Conservation (phyloP, 345 rosid genomes). For the Garcia nutans region DNA sequence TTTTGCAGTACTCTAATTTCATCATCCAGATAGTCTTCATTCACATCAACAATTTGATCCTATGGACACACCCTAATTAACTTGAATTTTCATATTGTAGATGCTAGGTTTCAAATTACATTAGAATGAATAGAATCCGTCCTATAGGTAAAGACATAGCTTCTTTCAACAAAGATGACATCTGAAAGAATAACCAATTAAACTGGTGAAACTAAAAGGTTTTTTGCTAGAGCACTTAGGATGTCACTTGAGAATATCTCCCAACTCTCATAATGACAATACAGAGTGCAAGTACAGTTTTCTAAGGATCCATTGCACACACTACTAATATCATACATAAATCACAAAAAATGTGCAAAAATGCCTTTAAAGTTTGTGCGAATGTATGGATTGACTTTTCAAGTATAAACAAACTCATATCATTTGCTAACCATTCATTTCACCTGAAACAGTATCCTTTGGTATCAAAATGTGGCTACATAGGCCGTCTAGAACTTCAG, state of each 20-base stretch:
- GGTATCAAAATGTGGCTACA: conserved; percentile 82
- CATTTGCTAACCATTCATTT: conserved; percentile 9
- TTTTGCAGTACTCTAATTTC: neutral
- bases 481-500: conserved; percentile 59
- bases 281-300: neutral
- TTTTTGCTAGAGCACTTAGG: neutral
- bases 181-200: neutral
- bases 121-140: neutral
- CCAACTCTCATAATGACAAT: neutral
- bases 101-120: too few relatives aligned
- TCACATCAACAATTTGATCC: too few relatives aligned
- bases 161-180: neutral
- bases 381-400: too few relatives aligned
- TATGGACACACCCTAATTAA: too few relatives aligned
- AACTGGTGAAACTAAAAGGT: neutral
- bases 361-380: too few relatives aligned
- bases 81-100: too few relatives aligned
- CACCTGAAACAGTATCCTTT: conserved; percentile 61
- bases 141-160: neutral
- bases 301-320: neutral
- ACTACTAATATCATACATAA: neutral
- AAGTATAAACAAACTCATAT: neutral
- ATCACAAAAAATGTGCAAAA: too few relatives aligned
- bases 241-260: neutral
- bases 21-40: neutral